These are phyloP conservation scores for Trichoderma brevicompactum DNA, from an alignment of 2,329 filamentous ascomycete genomes.

Conservation along the genomic window DNA sequence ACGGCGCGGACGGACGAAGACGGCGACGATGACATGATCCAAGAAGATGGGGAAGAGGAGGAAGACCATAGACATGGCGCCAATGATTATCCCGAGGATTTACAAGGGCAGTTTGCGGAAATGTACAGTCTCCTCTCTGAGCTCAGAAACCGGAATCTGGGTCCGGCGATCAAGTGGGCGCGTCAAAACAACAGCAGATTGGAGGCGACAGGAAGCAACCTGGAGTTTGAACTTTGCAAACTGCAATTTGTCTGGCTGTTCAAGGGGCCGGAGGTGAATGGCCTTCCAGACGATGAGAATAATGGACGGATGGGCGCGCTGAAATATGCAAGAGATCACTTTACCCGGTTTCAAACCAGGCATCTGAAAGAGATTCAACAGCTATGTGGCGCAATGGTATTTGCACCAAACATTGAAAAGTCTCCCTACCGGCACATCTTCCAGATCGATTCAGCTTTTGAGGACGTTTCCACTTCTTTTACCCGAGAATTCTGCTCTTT, in stretches of 20 bases:
- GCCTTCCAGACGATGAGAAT: constrained; percentile 56
- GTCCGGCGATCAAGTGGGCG: constrained; percentile 88
- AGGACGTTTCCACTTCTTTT: constrained; percentile 84
- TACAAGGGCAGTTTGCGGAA: constrained; percentile 80
- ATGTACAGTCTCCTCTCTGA: constrained; percentile 91
- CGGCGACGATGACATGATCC: constrained; percentile 42
- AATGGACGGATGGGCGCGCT: constrained; percentile 69
- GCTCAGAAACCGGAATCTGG: constrained; percentile 73
- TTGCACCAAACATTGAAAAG: constrained; percentile 69
- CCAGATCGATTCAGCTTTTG: constrained; percentile 74
- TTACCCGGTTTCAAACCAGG: constrained; percentile 72
- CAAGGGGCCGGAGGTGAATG: constrained; percentile 61
- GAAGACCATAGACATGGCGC: constrained; percentile 36
- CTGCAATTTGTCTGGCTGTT: constrained; percentile 91
- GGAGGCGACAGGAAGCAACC: constrained; percentile 82
- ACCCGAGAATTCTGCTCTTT: constrained; percentile 93
- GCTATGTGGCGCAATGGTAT: constrained; percentile 81
- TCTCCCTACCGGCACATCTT: constrained; percentile 85
- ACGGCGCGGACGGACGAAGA: constrained; percentile 36
- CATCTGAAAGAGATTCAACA: constrained; percentile 81
- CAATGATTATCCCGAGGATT: constrained; percentile 48
- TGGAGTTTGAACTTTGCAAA: constrained; percentile 92
- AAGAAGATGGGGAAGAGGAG: constrained; percentile 37
- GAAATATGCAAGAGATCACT: constrained; percentile 74
- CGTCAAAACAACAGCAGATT: constrained; percentile 69